These are phyloP conservation scores for Lantana camara DNA, from an alignment of 257 asterid species.

Conservation along the genomic window DNA sequence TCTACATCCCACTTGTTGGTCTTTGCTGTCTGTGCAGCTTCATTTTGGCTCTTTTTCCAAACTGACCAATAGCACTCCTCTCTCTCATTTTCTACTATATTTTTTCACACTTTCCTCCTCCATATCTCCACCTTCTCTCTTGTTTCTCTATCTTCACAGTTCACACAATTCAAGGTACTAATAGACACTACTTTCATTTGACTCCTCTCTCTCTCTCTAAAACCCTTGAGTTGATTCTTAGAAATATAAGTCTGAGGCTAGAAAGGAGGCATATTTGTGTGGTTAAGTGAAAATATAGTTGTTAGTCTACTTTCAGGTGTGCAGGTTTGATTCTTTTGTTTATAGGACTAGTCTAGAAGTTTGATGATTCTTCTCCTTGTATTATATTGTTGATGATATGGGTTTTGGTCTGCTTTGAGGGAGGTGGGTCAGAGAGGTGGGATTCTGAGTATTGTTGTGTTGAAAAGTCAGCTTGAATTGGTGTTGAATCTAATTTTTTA, in stretches of 20 bases:
- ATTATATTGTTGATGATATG: constrained; percentile 28
- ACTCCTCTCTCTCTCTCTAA: constrained; percentile 19
- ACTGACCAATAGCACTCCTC: constrained; percentile 42
- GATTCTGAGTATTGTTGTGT: constrained; percentile 35
- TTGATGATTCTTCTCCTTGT: constrained; percentile 29
- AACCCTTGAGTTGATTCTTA: constrained; percentile 23
- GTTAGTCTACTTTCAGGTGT: not conserved
- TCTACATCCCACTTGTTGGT: constrained; percentile 64
- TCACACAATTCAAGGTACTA: constrained; percentile 43
- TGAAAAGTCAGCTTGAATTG: constrained; percentile 9
- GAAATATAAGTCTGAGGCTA: constrained; percentile 24
- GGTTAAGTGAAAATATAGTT: too few relatives aligned
- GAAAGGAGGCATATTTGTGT: constrained; percentile 35
- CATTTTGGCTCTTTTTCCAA: constrained; percentile 36
- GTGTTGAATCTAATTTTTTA: not conserved
- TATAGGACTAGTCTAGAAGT: constrained; percentile 26
- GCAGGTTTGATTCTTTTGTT: constrained; percentile 12
- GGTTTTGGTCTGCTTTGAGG: constrained; percentile 28
- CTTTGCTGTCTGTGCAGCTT: constrained; percentile 46
- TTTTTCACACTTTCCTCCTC: constrained; percentile 19
- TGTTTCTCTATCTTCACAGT: constrained; percentile 37
- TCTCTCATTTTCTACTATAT: constrained; percentile 23
- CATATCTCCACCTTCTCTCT: not conserved
- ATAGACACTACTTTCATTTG: constrained; percentile 26
- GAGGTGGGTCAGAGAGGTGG: constrained; percentile 18